Evolutionary conservation across 495 filamentous ascomycete genomes (phyloP).

Genomic region (Hyaloscypha variabilis): DNA sequence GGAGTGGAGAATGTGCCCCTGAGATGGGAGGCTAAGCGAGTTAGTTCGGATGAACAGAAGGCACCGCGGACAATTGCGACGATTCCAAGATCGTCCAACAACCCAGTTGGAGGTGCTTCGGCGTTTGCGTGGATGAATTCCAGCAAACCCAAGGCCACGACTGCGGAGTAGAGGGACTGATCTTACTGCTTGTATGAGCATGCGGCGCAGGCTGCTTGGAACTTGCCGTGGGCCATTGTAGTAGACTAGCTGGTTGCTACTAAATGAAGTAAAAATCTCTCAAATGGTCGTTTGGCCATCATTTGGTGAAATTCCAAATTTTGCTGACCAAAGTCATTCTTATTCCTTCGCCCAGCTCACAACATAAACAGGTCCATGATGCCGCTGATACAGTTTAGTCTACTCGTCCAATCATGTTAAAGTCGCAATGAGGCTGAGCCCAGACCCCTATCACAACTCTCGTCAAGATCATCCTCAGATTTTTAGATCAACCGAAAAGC

Average conservation of each 20-base stretch:
- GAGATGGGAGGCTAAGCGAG: conserved; percentile 36
- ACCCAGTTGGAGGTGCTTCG: conserved; percentile 89
- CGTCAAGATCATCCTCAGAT: background rate
- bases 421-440: background rate
- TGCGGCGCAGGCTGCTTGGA: conserved; percentile 2
- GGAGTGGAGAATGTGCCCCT: conserved; percentile 30
- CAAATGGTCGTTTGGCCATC: background rate
- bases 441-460: background rate
- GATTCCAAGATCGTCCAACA: conserved; percentile 63
- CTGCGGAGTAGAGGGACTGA: conserved; percentile 25
- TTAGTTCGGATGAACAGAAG: conserved; percentile 42
- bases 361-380: background rate
- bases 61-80: conserved; percentile 39
- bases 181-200: background rate
- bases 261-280: conserved; percentile 10
- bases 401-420: background rate
- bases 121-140: conserved; percentile 88
- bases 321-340: background rate
- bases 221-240: background rate
- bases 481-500: background rate
- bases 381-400: too few species aligned
- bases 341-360: background rate
- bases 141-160: conserved; percentile 26
- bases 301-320: background rate
- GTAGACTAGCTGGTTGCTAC: conserved; percentile 3